phyloP scores from a whole-genome alignment of 108 stramenopile genomes.

The Discostella pseudostelligera region DNA sequence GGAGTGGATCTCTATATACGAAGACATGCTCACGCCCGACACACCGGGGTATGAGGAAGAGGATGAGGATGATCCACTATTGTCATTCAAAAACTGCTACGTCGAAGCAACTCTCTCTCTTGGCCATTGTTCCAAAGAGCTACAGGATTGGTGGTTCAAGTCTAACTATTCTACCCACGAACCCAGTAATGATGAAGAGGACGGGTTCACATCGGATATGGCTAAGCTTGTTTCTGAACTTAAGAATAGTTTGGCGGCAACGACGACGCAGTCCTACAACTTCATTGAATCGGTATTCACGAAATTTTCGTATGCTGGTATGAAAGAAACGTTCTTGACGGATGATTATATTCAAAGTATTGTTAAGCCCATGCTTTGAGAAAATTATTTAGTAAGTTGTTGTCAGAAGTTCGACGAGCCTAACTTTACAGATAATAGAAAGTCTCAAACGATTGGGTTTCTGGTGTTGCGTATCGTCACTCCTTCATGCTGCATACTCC shows the following conservation, averaged over 20 bases:
- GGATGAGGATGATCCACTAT: neutral
- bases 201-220: constrained; percentile 13
- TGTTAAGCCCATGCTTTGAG: neutral
- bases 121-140: constrained; percentile 22
- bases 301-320: constrained; percentile 8
- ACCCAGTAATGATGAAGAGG: neutral
- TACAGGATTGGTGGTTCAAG: constrained; percentile 8
- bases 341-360: neutral
- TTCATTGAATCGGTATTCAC: constrained; percentile 15
- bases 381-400: too few relatives aligned
- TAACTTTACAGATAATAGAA: too few relatives aligned
- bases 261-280: constrained; percentile 2
- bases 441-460: too few relatives aligned
- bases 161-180: neutral
- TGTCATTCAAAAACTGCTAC: constrained; percentile 29
- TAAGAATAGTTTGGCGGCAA: constrained; percentile 1
- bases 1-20: neutral
- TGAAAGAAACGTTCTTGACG: neutral
- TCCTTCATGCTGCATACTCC: too few relatives aligned
- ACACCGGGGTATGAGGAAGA: constrained; percentile 5
- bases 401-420: too few relatives aligned
- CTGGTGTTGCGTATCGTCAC: too few relatives aligned
- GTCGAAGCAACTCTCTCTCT: constrained; percentile 21
- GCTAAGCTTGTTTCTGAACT: constrained; percentile 8
- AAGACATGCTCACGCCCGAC: neutral